Base-by-base conservation (phyloP, 164 flowering plant species). In the Vitis vinifera region DNA sequence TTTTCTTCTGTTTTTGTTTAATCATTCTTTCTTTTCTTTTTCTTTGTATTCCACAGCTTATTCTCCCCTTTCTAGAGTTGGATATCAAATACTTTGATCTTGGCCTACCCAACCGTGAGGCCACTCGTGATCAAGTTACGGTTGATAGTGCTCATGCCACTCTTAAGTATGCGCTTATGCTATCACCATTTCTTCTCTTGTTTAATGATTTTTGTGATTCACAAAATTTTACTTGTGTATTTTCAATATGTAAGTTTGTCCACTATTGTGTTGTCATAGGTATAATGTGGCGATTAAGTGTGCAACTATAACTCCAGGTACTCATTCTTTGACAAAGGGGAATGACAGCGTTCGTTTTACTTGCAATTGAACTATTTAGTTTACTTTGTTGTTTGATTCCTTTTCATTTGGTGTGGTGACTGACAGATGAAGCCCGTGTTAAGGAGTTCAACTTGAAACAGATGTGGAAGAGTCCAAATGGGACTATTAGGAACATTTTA, bases 391-490 rank as follows among this genome's bases (percentile, higher is more conserved):
- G 44, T 37, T 37, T 37, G 44, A 37, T 37, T 37, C 44, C 7
- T 37, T 37, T 37, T 37, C 44, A 37, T 37, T 37, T 37, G 44
- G 0, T 37, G 44, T 59, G 48, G 16, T 72, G 50, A 59, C 68
- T 73, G 48, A 72, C 88, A 94, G 99, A 95, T 85, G 99, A 95
- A 84, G 91, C 77, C 53, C 95, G 98, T 74, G 65, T 95, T 52
- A 73, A 81, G 85, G 99, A 95, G 72, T 95, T 95, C 73, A 70
- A 50, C 63, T 80, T 95, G 83, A 93, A 93, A 81, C 60, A 72
- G 1, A 95, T 95, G 99, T 94, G 99, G 99, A 94, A 64, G 84
- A 94, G 99, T 79, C 99, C 99, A 65, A 94, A 94, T 82, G 99
- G 99, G 55, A 94, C 99, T 63, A 92, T 94, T 67, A 90, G 99